Evolutionary conservation across 1,139 yeast species (phyloP), one percentile per base, ranked within the genome.

Genomic region (Zygoascus sp.): DNA sequence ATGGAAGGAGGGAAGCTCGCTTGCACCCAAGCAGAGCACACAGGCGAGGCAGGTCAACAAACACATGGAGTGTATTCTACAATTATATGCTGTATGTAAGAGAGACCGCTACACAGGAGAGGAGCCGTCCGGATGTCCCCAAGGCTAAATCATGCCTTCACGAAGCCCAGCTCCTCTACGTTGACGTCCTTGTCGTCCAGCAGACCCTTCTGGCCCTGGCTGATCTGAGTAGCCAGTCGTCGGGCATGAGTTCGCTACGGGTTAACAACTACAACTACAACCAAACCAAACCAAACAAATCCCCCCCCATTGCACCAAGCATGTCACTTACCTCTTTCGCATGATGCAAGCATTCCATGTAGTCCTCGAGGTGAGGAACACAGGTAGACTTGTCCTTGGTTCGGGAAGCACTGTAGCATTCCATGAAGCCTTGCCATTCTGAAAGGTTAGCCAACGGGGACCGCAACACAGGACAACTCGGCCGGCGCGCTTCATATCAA

Each of bases 271-370:
- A 20, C 6, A 20, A 21, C 27, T n/a, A 3, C 38, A 17, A 34
- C 3, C 2, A 3, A 19, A 9, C 7, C 3, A 17, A 4, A 19
- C 5, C 11, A 6, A 7, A 28, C 20, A 38, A 13, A 39, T 25
- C 13, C 20, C n/a, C 19, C 15, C 10, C 34, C 3, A 21, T 17
- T n/a, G n/a, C n/a, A n/a, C n/a, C n/a, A n/a, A n/a, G n/a, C n/a
- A n/a, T n/a, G n/a, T n/a, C n/a, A 41, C 59, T n/a, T 48, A 57
- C 66, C 61, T 72, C 79, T 58, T 73, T 72, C 27, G 61, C 61
- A 59, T 74, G 78, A 58, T 71, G 76, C 42, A 74, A 65, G 54
- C 79, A 74, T 60, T 74, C 79, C 46, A 66, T 61, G 63, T 74
- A 75, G 58, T 74, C 79, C 46, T 68, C 76, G 28, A 70, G 68